Conservation (phyloP, 805 yeast genomes). For the Lipomyces yamadae region DNA sequence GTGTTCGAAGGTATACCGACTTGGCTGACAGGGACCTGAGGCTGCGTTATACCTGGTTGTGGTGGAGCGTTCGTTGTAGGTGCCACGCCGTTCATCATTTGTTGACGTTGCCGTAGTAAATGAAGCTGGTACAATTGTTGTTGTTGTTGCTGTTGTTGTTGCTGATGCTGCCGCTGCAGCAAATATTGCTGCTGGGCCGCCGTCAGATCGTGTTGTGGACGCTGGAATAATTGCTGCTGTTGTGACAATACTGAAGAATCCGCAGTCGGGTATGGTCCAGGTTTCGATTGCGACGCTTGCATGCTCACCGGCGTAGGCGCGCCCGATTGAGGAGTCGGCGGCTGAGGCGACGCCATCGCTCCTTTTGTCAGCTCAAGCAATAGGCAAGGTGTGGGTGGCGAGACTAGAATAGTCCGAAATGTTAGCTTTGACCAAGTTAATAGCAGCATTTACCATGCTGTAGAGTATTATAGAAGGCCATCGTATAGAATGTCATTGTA, state of each 20-base stretch:
- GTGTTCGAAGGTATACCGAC: constrained; percentile 8
- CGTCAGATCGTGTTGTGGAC: constrained; percentile 23
- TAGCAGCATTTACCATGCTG: background rate
- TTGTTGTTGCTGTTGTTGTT: constrained; percentile 15
- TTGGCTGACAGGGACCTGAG: constrained; percentile 15
- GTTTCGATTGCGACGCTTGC: constrained; percentile 4
- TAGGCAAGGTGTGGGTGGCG: background rate
- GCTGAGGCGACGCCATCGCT: constrained; percentile 26
- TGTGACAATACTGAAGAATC: constrained; percentile 9
- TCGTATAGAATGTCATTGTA: background rate
- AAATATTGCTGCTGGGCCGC: constrained; percentile 23
- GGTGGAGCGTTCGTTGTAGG: constrained; percentile 5
- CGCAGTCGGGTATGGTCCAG: background rate
- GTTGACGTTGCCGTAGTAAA: constrained; percentile 21
- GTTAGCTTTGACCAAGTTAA: background rate
- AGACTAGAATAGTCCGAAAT: background rate
- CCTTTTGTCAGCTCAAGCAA: background rate
- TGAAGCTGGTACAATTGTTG: constrained; percentile 27
- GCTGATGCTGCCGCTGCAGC: constrained; percentile 17
- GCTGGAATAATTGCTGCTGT: constrained; percentile 20
- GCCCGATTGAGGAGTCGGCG: constrained; percentile 13
- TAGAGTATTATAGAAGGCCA: background rate
- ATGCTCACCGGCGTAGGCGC: constrained; percentile 10
- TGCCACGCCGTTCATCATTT: constrained; percentile 19
- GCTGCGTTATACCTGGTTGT: constrained; percentile 4